Base-by-base conservation (phyloP, 768 basidiomycete species). In the Fomitopsis pulvina region DNA sequence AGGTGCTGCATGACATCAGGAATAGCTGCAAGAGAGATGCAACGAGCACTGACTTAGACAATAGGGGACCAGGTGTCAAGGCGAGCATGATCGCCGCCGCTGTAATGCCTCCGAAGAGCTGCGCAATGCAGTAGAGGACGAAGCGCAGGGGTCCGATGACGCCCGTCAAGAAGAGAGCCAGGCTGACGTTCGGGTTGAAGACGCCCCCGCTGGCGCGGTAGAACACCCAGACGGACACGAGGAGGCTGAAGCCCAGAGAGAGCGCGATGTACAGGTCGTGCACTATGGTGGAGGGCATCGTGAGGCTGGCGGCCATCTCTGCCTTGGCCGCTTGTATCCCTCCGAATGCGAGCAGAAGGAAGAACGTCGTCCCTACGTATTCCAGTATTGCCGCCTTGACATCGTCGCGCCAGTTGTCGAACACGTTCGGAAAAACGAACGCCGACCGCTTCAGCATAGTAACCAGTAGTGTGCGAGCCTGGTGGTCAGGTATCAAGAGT, bases 161-260 rank as follows among this genome's bases (percentile, higher is more conserved):
- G 1, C 81, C 81, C 11, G 76, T 67, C 37, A 86, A 68, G 46
- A 80, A 70, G 30, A 85, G 74, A 7, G 83, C 76, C 37, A 81
- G 67, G 16, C 76, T 78, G 51, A 86, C 71, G 51, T 81, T 70
- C 0, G 81, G 83, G 53, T 85, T 87, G 65, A 84, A 85, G 21
- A 83, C 65, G 7, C 80, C 81, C 11, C 82, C 82, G 0, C 80
- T 82, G 20, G 75, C 64, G 37, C 82, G 73, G 60, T 76, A 85
- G 65, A 85, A 86, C 9, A 83, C 57, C 83, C 84, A 87, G 8
- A 76, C 81, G 2, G 78, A 77, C 37, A 79, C 73, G 41, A 85
- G 68, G 41, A 87, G 72, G 53, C 76, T 75, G 41, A 85, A 62
- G 0, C 85, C 83, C 72, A 83, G 78, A 43, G 71, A 74, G 0